Evolutionary conservation across 805 yeast species (phyloP).

Genomic region (Barnettozyma populi): DNA sequence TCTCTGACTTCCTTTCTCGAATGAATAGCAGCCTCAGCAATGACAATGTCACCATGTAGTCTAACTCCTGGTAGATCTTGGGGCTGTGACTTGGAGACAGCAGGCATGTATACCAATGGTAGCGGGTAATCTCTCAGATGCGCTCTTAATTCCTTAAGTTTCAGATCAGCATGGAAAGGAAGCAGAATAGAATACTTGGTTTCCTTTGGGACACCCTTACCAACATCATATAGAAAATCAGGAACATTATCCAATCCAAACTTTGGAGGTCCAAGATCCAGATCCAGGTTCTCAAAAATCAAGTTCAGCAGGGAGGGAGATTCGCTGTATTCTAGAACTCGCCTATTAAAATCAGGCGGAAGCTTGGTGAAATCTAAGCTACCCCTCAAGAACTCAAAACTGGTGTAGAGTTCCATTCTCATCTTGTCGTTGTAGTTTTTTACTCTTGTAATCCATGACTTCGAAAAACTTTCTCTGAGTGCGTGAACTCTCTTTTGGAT

Average conservation of each 20-base stretch:
- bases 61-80: conserved; percentile 26
- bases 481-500: conserved; percentile 5
- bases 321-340: conserved; percentile 40
- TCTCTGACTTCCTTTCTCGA: conserved; percentile 51
- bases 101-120: conserved; percentile 73
- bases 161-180: conserved; percentile 56
- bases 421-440: conserved; percentile 39
- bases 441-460: conserved; percentile 69
- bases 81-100: conserved; percentile 30
- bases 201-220: conserved; percentile 78
- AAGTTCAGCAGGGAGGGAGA: conserved; percentile 51
- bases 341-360: conserved; percentile 38
- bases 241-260: conserved; percentile 49
- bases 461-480: conserved; percentile 44
- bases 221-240: conserved; percentile 61
- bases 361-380: conserved; percentile 26
- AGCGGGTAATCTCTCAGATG: conserved; percentile 83
- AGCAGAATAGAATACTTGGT: conserved; percentile 61
- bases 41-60: conserved; percentile 57
- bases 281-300: conserved; percentile 42
- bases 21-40: conserved; percentile 58
- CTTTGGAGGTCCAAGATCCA: conserved; percentile 44
- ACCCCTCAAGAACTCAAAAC: conserved; percentile 39
- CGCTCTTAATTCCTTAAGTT: conserved; percentile 55
- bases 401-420: conserved; percentile 34